Evolutionary conservation across 1,284 basidiomycete genomes (phyloP).

Genomic region (Austroboletus niveus): DNA sequence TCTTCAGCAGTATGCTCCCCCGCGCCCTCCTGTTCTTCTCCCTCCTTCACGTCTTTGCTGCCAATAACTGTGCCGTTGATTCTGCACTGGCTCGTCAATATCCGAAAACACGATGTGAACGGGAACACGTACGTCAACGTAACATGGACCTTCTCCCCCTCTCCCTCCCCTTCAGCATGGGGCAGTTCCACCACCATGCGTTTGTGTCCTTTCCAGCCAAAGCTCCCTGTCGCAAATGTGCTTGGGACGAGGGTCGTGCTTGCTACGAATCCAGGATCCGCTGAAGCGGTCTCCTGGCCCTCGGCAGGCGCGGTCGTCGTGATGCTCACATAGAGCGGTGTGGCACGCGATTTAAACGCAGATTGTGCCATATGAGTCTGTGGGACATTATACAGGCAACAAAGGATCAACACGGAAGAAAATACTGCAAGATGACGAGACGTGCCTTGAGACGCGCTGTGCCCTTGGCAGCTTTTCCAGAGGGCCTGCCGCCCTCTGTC

Average conservation of each 20-base stretch:
- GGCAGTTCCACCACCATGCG: conserved; percentile 63
- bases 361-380: conserved; percentile 48
- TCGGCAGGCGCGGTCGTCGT: conserved; percentile 63
- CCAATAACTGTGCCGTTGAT: conserved; percentile 76
- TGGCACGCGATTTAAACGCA: conserved; percentile 61
- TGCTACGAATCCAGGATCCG: conserved; percentile 64
- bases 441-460: conserved; percentile 37
- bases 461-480: conserved; percentile 37
- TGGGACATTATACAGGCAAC: not conserved
- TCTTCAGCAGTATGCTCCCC: conserved; percentile 21
- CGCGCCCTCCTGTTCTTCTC: conserved; percentile 24
- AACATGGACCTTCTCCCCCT: conserved; percentile 66
- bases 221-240: conserved; percentile 69
- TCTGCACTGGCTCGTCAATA: conserved; percentile 34
- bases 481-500: conserved; percentile 34
- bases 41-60: conserved; percentile 58
- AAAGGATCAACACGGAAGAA: not conserved
- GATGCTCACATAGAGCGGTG: conserved; percentile 65
- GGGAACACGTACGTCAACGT: conserved; percentile 59
- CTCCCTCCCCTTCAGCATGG: conserved; percentile 47
- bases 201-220: conserved; percentile 79
- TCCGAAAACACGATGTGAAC: conserved; percentile 2
- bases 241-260: conserved; percentile 53
- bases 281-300: conserved; percentile 37
- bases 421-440: not conserved